phyloP scores from a whole-genome alignment of 805 yeast genomes.

The Cyberlindnera americana region DNA sequence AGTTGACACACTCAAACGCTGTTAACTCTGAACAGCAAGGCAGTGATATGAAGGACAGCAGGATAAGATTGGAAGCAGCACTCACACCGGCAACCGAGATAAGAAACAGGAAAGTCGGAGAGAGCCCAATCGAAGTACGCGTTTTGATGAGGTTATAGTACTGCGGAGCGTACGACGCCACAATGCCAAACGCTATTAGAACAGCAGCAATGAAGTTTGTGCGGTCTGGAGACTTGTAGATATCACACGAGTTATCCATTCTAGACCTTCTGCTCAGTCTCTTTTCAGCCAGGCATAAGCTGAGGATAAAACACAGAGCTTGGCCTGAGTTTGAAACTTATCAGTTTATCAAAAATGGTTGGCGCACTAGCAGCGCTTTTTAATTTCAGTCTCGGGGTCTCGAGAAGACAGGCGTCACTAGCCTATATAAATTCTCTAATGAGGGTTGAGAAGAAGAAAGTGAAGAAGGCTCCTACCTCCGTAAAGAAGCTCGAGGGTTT shows the following conservation, averaged over 20 bases:
- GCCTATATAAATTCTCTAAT: no score
- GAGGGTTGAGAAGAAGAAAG: slow-evolving; percentile 5
- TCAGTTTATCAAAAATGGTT: no score
- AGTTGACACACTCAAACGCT: slow-evolving; percentile 57
- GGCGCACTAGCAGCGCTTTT: no score
- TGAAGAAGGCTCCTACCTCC: neutral
- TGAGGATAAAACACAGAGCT: no score
- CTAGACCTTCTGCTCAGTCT: no score
- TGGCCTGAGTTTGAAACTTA: no score
- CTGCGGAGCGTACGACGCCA: slow-evolving; percentile 73
- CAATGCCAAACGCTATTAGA: slow-evolving; percentile 61
- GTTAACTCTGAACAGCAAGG: slow-evolving; percentile 52
- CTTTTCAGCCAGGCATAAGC: no score
- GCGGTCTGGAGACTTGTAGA: slow-evolving; percentile 41
- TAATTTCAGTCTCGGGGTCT: no score
- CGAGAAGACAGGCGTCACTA: no score
- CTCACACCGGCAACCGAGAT: slow-evolving; percentile 69
- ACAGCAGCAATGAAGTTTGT: slow-evolving; percentile 48
- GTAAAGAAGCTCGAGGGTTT: neutral
- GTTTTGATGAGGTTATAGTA: slow-evolving; percentile 55
- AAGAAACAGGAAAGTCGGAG: slow-evolving; percentile 65
- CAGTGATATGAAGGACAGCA: slow-evolving; percentile 58
- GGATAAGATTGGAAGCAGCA: slow-evolving; percentile 61
- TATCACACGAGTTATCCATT: slow-evolving; percentile 13
- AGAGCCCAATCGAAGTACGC: slow-evolving; percentile 71